phyloP scores from a whole-genome alignment of 805 yeast genomes.

The Brettanomyces naardenensis region DNA sequence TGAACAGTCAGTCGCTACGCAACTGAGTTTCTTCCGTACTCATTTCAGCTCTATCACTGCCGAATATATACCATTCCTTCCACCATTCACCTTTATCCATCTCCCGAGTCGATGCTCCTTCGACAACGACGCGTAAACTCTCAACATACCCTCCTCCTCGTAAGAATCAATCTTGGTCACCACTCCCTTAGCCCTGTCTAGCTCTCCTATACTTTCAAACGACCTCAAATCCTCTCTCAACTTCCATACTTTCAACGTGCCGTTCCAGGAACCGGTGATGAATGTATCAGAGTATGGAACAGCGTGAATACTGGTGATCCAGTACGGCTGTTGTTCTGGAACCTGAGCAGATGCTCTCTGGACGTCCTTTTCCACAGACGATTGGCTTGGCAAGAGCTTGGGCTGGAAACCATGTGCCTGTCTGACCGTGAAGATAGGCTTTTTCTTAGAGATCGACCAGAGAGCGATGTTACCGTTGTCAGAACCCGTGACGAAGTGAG shows the following conservation, averaged over 20 bases:
- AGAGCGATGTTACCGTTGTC: conserved; percentile 88
- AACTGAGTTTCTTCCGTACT: neutral
- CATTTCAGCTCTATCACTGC: neutral
- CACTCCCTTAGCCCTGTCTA: conserved; percentile 59
- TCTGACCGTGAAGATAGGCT: conserved; percentile 65
- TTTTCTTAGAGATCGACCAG: conserved; percentile 89
- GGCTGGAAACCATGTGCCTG: conserved; percentile 68
- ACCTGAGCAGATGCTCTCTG: conserved; percentile 37
- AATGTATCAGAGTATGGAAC: conserved; percentile 81
- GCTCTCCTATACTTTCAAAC: conserved; percentile 47
- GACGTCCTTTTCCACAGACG: conserved; percentile 42
- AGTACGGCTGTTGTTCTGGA: conserved; percentile 72
- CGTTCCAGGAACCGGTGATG: conserved; percentile 84
- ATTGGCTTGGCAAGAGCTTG: conserved; percentile 34
- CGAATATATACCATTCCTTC: conserved; percentile 66
- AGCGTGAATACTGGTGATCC: conserved; percentile 78
- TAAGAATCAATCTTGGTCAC: conserved; percentile 52
- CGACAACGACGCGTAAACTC: conserved; percentile 59
- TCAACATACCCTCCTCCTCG: conserved; percentile 44
- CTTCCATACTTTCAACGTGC: conserved; percentile 72
- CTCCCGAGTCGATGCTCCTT: conserved; percentile 88
- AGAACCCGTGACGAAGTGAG: conserved; percentile 89
- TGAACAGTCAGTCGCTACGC: too few relatives aligned
- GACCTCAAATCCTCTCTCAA: conserved; percentile 55
- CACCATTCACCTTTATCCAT: conserved; percentile 63